Percentiles rank a stretch among this genome's conserved stretches.
Conservation (phyloP, 441 rosid genomes). For the Codiaeum variegatum region DNA sequence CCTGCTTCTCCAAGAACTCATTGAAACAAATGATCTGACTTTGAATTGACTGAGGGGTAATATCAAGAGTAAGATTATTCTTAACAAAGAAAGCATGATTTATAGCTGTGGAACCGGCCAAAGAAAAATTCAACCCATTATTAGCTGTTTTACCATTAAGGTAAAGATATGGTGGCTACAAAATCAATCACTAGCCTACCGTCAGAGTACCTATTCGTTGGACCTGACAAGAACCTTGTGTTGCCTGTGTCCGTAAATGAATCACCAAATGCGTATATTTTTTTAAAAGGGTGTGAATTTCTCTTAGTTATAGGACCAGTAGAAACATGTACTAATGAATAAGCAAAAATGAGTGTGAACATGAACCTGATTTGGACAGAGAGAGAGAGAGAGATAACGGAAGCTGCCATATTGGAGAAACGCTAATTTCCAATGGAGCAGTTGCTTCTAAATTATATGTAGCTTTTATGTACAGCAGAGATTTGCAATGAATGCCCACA, state of each 20-base stretch:
- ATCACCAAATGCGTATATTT: slow-evolving; percentile 85
- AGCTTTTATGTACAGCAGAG: not conserved
- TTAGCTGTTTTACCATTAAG: slow-evolving; percentile 22
- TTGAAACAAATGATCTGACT: slow-evolving; percentile 73
- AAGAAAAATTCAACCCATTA: slow-evolving; percentile 82
- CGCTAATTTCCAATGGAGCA: not conserved
- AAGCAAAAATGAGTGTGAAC: slow-evolving; percentile 20
- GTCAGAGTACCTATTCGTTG: slow-evolving; percentile 88
- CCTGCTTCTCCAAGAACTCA: slow-evolving; percentile 44
- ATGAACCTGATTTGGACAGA: slow-evolving; percentile 13
- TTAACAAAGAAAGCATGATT: slow-evolving; percentile 64
- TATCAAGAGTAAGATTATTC: slow-evolving; percentile 65
- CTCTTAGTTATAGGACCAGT: slow-evolving; percentile 16
- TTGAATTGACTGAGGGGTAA: slow-evolving; percentile 70
- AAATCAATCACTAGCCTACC: slow-evolving; percentile 88
- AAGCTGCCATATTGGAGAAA: slow-evolving; percentile 24
- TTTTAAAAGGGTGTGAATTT: slow-evolving; percentile 46
- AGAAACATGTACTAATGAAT: slow-evolving; percentile 20
- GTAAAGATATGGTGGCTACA: slow-evolving; percentile 62
- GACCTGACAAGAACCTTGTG: slow-evolving; percentile 58
- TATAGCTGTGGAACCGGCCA: slow-evolving; percentile 79
- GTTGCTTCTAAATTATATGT: not conserved
- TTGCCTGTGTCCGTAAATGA: slow-evolving; percentile 96
- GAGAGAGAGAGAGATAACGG: slow-evolving; percentile 11
- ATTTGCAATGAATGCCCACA: too few species aligned